Base-by-base conservation (phyloP, 2,329 filamentous ascomycete species). In the Cadophora gregata region DNA sequence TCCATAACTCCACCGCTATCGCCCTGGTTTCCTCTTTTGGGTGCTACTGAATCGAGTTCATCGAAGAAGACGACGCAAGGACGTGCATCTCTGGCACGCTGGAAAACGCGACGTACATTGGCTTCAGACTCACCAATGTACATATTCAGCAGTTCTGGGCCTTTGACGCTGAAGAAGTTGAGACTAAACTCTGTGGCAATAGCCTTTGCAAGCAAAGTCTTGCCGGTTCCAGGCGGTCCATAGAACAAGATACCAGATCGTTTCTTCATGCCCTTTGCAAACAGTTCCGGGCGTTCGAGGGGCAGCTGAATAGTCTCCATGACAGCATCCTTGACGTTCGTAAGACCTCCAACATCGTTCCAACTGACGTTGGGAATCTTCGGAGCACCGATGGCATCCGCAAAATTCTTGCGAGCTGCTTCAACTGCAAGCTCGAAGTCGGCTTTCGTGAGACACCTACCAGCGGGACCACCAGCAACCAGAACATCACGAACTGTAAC, bases 1-100 rank as follows among this genome's bases (percentile, higher is more conserved):
- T 98, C 96, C 95, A 98, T 98, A 64, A 98, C 96, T 76, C 96
- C 96, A 65, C 96, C 95, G 70, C 93, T 97, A 75, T 98, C 96
- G 59, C 96, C 96, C 79, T 98, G 95, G 75, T 98, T 98, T 45
- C 96, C 96, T 79, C 96, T 87, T 82, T 98, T 98, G 0, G 96
- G 96, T 4, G 96, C 95, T 1, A 98, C 95, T 0, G 92, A 96
- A 78, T 97, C 93, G 72, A 97, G 78, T 78, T 97, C 93, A 75
- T 97, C 93, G 75, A 97, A 97, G 83, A 97, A 97, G 60, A 97
- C 93, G 59, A 95, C 92, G 72, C 93, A 97, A 7, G 93, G 93
- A 33, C 93, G 82, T 1, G 93, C 93, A 78, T 97, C 93, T 51
- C 93, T 84, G 6, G 93, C 93, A 45, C 92, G 86, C 78, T 96